Evolutionary conservation across 1,284 basidiomycete genomes (phyloP).

Genomic region (Trichosporon ovoides): DNA sequence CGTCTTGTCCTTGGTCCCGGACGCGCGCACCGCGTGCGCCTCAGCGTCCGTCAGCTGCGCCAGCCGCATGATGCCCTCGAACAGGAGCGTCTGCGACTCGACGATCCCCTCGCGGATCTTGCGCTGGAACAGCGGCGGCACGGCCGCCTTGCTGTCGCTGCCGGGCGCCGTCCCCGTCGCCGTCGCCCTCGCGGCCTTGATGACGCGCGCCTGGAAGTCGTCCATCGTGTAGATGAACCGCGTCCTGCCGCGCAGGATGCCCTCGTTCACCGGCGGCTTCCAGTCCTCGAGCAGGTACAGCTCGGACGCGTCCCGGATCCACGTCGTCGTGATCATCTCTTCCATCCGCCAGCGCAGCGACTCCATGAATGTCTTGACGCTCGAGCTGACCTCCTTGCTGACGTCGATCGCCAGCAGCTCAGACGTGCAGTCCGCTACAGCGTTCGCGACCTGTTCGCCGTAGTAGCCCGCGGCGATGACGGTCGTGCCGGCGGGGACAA

Average conservation of each 20-base stretch:
- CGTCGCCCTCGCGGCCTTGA: slow-evolving; percentile 61
- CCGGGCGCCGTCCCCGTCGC: not conserved
- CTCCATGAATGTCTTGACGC: slow-evolving; percentile 68
- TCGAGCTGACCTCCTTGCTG: slow-evolving; percentile 63
- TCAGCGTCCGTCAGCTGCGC: slow-evolving; percentile 47
- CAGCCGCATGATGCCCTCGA: slow-evolving; percentile 81
- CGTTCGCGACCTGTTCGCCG: slow-evolving; percentile 69
- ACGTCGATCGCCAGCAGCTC: slow-evolving; percentile 80
- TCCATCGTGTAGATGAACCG: slow-evolving; percentile 67
- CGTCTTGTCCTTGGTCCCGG: not conserved
- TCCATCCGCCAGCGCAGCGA: slow-evolving; percentile 83
- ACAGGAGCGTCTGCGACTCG: slow-evolving; percentile 78
- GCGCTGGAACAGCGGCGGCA: slow-evolving; percentile 46
- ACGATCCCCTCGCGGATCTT: slow-evolving; percentile 84
- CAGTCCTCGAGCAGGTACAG: slow-evolving; percentile 86
- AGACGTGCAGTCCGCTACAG: slow-evolving; percentile 77
- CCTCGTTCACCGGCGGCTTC: slow-evolving; percentile 54
- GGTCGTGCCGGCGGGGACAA: slow-evolving; percentile 70
- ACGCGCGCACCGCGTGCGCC: not conserved
- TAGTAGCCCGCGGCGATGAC: slow-evolving; percentile 79
- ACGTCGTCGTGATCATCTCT: slow-evolving; percentile 70
- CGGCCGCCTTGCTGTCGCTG: slow-evolving; percentile 11
- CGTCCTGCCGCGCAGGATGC: slow-evolving; percentile 45
- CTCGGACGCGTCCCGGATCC: slow-evolving; percentile 78
- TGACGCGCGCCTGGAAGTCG: slow-evolving; percentile 75